Conservation (phyloP, 805 yeast genomes). For the Candida morakotiae region DNA sequence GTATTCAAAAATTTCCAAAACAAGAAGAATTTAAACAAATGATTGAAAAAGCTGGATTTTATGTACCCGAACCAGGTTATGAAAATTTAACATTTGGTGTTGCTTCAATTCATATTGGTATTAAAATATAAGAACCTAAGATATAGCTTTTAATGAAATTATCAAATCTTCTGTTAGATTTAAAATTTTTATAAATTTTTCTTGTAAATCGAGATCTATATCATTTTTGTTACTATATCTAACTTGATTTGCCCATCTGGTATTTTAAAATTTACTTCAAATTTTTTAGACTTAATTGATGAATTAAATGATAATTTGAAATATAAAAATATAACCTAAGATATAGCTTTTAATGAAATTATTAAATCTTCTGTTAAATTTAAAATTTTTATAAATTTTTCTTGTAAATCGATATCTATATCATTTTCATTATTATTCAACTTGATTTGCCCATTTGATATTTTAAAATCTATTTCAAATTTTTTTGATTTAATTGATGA, state of each 20-base stretch:
- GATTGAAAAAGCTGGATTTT: slow-evolving; percentile 95
- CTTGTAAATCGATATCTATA: slow-evolving; percentile 18
- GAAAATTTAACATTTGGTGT: slow-evolving; percentile 93
- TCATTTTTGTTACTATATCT: slow-evolving; percentile 7
- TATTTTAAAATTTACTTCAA: slow-evolving; percentile 21
- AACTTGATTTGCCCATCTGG: slow-evolving; percentile 24
- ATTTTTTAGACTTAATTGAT: slow-evolving; percentile 7
- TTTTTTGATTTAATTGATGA: slow-evolving; percentile 13
- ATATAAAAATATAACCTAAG: neutral
- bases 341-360: slow-evolving; percentile 7
- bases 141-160: slow-evolving; percentile 7
- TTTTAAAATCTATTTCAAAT: slow-evolving; percentile 19
- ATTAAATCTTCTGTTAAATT: slow-evolving; percentile 29
- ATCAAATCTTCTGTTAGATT: slow-evolving; percentile 29
- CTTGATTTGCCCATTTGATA: slow-evolving; percentile 26
- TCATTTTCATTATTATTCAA: slow-evolving; percentile 7
- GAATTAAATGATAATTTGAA: slow-evolving; percentile 13
- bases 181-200: slow-evolving; percentile 21
- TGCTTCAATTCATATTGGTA: slow-evolving; percentile 94
- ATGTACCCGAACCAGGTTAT: slow-evolving; percentile 81
- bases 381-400: slow-evolving; percentile 21
- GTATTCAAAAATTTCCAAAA: slow-evolving; percentile 85
- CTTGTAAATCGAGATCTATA: slow-evolving; percentile 18
- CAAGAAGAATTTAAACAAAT: slow-evolving; percentile 87
- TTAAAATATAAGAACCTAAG: slow-evolving; percentile 54